Evolutionary conservation across 768 basidiomycete genomes (phyloP), one percentile per base, ranked within the genome.

Genomic region (Nidularia sp.): DNA sequence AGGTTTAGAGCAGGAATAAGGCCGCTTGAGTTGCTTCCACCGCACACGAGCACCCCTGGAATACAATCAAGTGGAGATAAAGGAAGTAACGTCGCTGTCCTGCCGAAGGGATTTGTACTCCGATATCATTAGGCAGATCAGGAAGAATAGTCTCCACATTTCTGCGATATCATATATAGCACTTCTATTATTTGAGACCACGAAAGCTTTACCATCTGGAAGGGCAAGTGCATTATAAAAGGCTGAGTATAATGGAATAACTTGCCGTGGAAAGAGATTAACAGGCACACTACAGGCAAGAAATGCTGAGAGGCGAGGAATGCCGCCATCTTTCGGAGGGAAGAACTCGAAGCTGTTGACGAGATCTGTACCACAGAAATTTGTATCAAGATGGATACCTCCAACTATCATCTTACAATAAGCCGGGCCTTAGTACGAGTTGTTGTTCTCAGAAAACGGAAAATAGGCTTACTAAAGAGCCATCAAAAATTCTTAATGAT

Each of bases 291-390:
- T 64, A 18, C 63, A 55, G 31, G 60, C 56, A 18, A 70, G 63
- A 55, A 66, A 63, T 9, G 57, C 58, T 6, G 62, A 61, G 10
- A 59, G 66, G 12, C 60, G 61, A 31, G 64, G 66, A 12, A 65
- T 52, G 53, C 70, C 70, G 18, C 67, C 64, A 50, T 73, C 72
- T 49, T 75, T 75, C 4, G 69, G 62, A 2, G 73, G 73, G 62
- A 65, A 72, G 48, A 72, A 74, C 53, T 73, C 73, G 47, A 70
- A 65, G 47, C 58, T 66, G 49, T 66, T 84, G 49, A 80, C 77
- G 3, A 82, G 82, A 48, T 70, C 74, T 29, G 78, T 82, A 60
- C 86, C 84, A 62, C 84, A 84, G 75, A 84, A 87, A 2, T 82
- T 82, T 7, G 53, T 64, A 15, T 47, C 54, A 25, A 65, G 59